A percentile compares a stretch with the other conserved stretches of the same genome.
Conservation (phyloP, 2,329 filamentous ascomycete species). For the Aspergillus eucalypticola region DNA sequence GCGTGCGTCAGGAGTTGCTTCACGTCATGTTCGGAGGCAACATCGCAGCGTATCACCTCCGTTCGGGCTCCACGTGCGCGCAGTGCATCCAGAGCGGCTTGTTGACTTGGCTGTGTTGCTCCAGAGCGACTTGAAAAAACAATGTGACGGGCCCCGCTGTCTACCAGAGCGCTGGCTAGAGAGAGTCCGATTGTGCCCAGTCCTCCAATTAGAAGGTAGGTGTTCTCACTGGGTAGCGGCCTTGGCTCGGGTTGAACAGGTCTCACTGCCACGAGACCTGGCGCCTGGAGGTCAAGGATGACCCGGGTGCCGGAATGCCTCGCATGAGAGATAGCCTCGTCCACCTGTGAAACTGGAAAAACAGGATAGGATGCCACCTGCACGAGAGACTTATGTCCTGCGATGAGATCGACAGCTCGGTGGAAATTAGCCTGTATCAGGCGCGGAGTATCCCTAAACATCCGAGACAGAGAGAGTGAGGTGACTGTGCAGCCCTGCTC, state of each 20-base stretch:
- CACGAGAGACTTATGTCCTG: too few relatives aligned
- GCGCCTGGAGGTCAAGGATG: not conserved
- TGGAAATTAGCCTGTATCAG: not conserved
- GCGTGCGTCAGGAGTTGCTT: not conserved
- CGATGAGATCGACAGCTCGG: not conserved
- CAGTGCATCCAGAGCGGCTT: constrained; percentile 18
- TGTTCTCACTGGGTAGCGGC: not conserved
- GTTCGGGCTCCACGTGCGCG: constrained; percentile 14
- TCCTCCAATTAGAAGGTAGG: constrained; percentile 26
- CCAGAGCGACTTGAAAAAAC: constrained; percentile 26
- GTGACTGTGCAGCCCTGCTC: not conserved
- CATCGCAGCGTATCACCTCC: constrained; percentile 22
- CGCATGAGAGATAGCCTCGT: not conserved
- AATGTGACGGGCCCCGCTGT: constrained; percentile 23
- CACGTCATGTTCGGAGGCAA: constrained; percentile 18
- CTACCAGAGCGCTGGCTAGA: constrained; percentile 20
- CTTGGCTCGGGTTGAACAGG: not conserved
- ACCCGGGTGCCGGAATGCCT: not conserved
- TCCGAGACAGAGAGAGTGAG: not conserved
- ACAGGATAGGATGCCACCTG: not conserved
- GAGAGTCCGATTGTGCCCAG: constrained; percentile 25
- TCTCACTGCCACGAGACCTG: not conserved
- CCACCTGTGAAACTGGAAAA: not conserved
- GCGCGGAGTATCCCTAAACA: not conserved
- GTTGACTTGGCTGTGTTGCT: constrained; percentile 1